Evolutionary conservation across 768 basidiomycete genomes (phyloP), one percentile per base, ranked within the genome.

Genomic region (Postia placenta): DNA sequence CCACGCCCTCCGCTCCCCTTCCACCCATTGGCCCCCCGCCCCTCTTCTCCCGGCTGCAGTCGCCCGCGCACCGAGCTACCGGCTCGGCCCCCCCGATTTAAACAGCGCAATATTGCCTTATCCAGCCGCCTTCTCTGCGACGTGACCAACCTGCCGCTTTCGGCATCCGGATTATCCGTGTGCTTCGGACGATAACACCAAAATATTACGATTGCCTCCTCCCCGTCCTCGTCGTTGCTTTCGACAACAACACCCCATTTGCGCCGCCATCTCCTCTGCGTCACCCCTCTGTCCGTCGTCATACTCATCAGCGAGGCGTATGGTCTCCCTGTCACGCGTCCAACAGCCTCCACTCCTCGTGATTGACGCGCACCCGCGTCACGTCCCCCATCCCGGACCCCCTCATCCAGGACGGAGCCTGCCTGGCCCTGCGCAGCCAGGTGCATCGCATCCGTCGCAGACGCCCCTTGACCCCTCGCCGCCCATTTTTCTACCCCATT

Each of bases 41-140:
- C 49, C 41, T 48, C 42, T 30, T 39, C 33, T n/a, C n/a, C n/a
- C 30, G 30, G 30, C 30, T 33, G 30, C 30, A 7, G 15, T 33
- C 30, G 30, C 30, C 30, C 30, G 30, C 15, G 30, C 30, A 33
- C 30, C 30, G 30, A 55, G 43, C 42, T 49, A 27, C 48, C 49
- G 40, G 44, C 52, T 45, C 24, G 47, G 38, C 41, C 45, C 33
- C 45, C 49, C 19, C 30, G 42, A 46, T 47, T 7, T 33, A n/a
- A 47, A 53, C 49, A 56, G 37, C 45, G 51, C 54, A 60, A 60
- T 60, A 48, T 52, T 51, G 43, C 59, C 56, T 51, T 54, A 42
- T 54, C 47, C 25, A 42, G 59, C 46, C 12, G 7, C 28, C 49
- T 27, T 35, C 40, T 39, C 52, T 36, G n/a, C 39, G 47, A 36